A percentile compares a stretch with the other conserved stretches of the same genome.
phyloP scores from a whole-genome alignment of 2,329 filamentous ascomycete species.

The Pseudogymnoascus sp. region DNA sequence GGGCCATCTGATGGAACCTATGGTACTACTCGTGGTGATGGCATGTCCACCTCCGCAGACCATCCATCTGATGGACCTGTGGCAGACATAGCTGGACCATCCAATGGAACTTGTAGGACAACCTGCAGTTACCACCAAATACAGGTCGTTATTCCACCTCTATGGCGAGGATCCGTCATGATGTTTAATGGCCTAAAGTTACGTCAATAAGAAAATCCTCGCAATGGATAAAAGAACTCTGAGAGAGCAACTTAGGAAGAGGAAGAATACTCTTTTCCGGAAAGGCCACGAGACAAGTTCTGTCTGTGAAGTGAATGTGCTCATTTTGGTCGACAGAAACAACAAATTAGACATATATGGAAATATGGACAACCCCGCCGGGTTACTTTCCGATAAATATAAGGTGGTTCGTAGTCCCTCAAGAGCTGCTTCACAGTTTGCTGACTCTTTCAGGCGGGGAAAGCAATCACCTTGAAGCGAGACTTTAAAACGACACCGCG shows the following conservation, averaged over 20 bases:
- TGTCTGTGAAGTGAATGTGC: no score
- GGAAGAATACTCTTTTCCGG: neutral
- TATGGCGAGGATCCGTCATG: neutral
- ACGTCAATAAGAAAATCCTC: neutral
- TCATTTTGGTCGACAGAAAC: neutral
- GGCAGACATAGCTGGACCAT: neutral
- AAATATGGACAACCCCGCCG: neutral
- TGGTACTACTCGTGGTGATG: no score
- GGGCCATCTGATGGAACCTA: no score
- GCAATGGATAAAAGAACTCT: neutral
- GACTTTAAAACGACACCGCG: neutral
- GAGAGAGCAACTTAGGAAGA: neutral
- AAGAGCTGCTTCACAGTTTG: neutral
- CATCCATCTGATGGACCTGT: neutral
- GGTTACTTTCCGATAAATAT: neutral
- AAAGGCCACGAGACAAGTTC: neutral
- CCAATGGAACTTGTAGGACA: neutral
- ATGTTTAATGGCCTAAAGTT: neutral
- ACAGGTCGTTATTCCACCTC: neutral
- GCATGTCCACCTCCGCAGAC: neutral
- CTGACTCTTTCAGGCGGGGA: neutral
- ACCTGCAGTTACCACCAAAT: neutral
- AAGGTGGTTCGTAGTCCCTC: no score
- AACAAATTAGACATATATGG: neutral
- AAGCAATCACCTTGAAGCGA: neutral